Evolutionary conservation across 2,329 filamentous ascomycete species (phyloP).

Genomic region (Podosphaera xanthii): DNA sequence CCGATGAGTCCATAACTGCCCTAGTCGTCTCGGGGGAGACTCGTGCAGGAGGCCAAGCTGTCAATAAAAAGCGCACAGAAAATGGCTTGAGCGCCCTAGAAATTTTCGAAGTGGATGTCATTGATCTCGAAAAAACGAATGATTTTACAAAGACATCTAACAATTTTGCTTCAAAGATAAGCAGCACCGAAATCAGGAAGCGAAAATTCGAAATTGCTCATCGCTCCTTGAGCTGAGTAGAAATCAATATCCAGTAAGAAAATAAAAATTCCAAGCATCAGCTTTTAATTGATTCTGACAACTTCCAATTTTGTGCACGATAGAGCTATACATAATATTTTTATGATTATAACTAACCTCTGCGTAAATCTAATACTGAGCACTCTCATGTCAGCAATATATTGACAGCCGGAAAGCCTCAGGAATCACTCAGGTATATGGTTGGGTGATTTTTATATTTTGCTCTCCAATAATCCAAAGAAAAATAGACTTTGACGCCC

Average conservation of each 20-base stretch:
- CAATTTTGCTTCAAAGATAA: slow-evolving; percentile 64
- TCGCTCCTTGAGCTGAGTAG: not conserved
- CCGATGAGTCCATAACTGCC: slow-evolving; percentile 52
- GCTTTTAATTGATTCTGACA: no score
- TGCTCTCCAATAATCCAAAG: no score
- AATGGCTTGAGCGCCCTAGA: slow-evolving; percentile 56
- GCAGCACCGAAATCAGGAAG: slow-evolving; percentile 64
- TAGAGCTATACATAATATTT: no score
- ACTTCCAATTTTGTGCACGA: no score
- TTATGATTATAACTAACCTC: no score
- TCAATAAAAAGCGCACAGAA: slow-evolving; percentile 61
- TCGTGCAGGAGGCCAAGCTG: slow-evolving; percentile 54
- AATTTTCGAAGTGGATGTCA: slow-evolving; percentile 73
- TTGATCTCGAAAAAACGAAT: slow-evolving; percentile 42
- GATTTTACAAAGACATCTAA: slow-evolving; percentile 23
- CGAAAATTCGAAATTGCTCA: slow-evolving; percentile 16
- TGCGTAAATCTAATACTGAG: no score
- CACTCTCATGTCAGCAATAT: no score
- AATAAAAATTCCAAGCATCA: no score
- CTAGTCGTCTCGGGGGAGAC: slow-evolving; percentile 81
- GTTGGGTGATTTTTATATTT: no score
- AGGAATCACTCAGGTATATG: no score
- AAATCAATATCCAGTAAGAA: not conserved
- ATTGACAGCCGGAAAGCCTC: no score
- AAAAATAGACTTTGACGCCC: no score